Percentiles rank a stretch among this genome's conserved stretches.
Evolutionary conservation across 1,139 yeast genomes (phyloP).

Genomic region (Sugiyamaella sp.): DNA sequence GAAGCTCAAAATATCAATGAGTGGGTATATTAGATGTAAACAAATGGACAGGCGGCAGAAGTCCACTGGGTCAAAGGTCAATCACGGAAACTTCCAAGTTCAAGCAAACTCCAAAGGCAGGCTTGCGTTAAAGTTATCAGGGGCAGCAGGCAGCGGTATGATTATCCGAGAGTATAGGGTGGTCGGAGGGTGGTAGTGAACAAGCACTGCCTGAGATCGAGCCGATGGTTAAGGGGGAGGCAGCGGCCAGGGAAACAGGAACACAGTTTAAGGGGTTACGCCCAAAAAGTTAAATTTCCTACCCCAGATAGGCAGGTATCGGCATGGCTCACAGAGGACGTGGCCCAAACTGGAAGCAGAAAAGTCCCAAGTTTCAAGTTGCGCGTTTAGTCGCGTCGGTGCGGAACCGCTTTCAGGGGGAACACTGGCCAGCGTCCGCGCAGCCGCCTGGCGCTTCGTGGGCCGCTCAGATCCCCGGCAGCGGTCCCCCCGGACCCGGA

Average conservation of each 20-base stretch:
- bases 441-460: too few species aligned
- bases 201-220: not conserved
- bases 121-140: slow-evolving; percentile 1
- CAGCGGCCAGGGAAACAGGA: not conserved
- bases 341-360: slow-evolving; percentile 8
- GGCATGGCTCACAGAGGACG: slow-evolving; percentile 1
- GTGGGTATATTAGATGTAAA: not conserved
- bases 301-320: slow-evolving; percentile 8
- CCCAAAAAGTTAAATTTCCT: slow-evolving; percentile 13
- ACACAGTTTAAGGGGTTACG: slow-evolving; percentile 13
- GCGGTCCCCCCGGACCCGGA: too few species aligned
- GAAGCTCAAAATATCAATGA: not conserved
- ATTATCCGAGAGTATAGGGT: not conserved
- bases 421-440: not conserved
- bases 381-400: slow-evolving; percentile 15
- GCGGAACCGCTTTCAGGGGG: slow-evolving; percentile 9
- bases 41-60: not conserved
- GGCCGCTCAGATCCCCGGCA: too few species aligned
- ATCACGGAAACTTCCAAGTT: too few species aligned
- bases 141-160: not conserved
- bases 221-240: slow-evolving; percentile 6
- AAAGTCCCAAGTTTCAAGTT: slow-evolving; percentile 7
- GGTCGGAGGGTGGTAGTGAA: not conserved
- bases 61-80: too few species aligned
- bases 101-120: too few species aligned